These are phyloP conservation scores for Yarrowia divulgata DNA, from an alignment of 805 yeast species.

Conservation along the genomic window DNA sequence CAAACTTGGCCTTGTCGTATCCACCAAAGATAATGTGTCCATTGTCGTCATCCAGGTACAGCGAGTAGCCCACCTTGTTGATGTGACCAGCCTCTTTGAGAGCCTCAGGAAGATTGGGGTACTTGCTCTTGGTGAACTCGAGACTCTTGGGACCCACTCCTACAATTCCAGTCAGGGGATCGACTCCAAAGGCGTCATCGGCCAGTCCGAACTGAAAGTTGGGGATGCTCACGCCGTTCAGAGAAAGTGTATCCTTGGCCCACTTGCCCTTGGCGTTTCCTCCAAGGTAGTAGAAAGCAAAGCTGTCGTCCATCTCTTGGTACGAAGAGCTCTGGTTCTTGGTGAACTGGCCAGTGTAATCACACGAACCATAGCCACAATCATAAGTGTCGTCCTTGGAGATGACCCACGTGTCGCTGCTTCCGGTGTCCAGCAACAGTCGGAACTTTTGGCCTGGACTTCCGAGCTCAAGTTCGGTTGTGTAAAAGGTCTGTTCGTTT, in stretches of 20 bases:
- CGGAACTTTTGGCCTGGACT: slow-evolving; percentile 62
- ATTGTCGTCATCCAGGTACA: slow-evolving; percentile 59
- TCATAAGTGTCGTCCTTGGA: slow-evolving; percentile 48
- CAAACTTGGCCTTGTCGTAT: slow-evolving; percentile 10
- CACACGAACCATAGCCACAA: slow-evolving; percentile 39
- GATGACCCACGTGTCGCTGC: slow-evolving; percentile 74
- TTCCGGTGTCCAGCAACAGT: slow-evolving; percentile 76
- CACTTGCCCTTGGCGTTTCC: slow-evolving; percentile 60
- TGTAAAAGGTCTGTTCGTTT: slow-evolving; percentile 50
- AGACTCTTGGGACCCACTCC: slow-evolving; percentile 59
- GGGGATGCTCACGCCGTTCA: slow-evolving; percentile 61
- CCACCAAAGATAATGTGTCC: slow-evolving; percentile 30
- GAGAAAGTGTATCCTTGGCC: slow-evolving; percentile 68
- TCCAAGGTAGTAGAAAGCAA: slow-evolving; percentile 57
- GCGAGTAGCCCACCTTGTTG: slow-evolving; percentile 65
- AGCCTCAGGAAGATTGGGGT: slow-evolving; percentile 71
- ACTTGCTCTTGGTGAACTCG: slow-evolving; percentile 56
- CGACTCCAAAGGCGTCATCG: slow-evolving; percentile 55
- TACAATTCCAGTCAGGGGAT: slow-evolving; percentile 66
- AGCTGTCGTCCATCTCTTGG: slow-evolving; percentile 45
- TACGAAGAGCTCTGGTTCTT: slow-evolving; percentile 46
- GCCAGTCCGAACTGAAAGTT: slow-evolving; percentile 79
- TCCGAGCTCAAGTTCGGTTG: slow-evolving; percentile 57
- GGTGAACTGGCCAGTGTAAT: slow-evolving; percentile 47
- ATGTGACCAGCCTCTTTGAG: slow-evolving; percentile 67